Conservation (phyloP, 805 yeast genomes). For the Myxozyma mucilagina region DNA sequence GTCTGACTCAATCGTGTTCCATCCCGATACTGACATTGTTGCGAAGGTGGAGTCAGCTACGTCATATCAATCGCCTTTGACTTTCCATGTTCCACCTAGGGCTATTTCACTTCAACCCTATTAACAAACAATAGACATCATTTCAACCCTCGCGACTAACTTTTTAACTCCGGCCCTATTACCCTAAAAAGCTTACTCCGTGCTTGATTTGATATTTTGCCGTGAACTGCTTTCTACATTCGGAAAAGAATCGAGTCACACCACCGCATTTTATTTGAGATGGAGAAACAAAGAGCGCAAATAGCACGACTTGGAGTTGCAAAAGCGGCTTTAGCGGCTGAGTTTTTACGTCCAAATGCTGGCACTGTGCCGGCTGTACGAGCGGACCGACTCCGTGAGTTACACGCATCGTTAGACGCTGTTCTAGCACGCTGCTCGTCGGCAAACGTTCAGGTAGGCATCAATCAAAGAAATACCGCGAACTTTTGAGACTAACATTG, state of each 20-base stretch:
- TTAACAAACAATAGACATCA: no score
- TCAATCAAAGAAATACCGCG: not conserved
- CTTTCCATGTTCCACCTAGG: no score
- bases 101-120: no score
- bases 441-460: constrained; percentile 13
- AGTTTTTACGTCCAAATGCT: constrained; percentile 15
- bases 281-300: not conserved
- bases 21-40: constrained; percentile 39
- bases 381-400: constrained; percentile 9
- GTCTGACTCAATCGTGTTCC: constrained; percentile 69
- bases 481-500: not conserved
- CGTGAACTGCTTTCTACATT: not conserved
- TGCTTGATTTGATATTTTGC: no score
- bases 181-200: no score
- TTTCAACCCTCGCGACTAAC: no score
- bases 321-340: constrained; percentile 25
- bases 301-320: constrained; percentile 20
- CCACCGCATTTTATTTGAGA: not conserved
- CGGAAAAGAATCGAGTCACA: not conserved
- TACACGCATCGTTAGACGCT: constrained; percentile 14
- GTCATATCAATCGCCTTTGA: no score
- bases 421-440: constrained; percentile 10
- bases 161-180: no score
- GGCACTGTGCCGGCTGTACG: not conserved
- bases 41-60: no score